Conservation (phyloP, 148 eudicot genomes). For the Camellia sinensis region DNA sequence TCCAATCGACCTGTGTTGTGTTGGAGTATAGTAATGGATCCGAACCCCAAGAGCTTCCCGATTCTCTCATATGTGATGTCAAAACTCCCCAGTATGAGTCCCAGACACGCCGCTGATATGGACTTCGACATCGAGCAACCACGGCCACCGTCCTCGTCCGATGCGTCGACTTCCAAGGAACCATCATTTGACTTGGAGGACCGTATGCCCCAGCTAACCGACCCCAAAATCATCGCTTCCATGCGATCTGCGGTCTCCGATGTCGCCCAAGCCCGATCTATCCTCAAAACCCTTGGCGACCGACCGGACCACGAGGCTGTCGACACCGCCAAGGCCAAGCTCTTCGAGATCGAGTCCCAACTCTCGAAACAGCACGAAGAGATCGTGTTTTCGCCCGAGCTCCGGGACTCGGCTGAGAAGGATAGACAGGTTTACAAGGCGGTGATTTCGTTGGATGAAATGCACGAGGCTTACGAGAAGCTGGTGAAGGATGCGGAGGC, state of each 20-base stretch:
- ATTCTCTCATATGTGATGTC: slow-evolving; percentile 69
- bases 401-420: slow-evolving; percentile 37
- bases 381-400: slow-evolving; percentile 28
- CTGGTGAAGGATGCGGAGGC: slow-evolving; percentile 46
- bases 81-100: slow-evolving; percentile 45
- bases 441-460: slow-evolving; percentile 59
- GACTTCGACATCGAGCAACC: slow-evolving; percentile 69
- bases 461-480: slow-evolving; percentile 62
- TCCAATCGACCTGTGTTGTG: background rate
- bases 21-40: slow-evolving; percentile 39
- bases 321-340: slow-evolving; percentile 50
- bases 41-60: slow-evolving; percentile 59
- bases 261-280: slow-evolving; percentile 59
- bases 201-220: slow-evolving; percentile 67
- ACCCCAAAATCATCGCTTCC: slow-evolving; percentile 55
- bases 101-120: slow-evolving; percentile 18
- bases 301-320: slow-evolving; percentile 81
- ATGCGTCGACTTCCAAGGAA: slow-evolving; percentile 7
- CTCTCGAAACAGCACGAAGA: slow-evolving; percentile 38
- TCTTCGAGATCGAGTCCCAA: slow-evolving; percentile 41
- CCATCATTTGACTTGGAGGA: slow-evolving; percentile 49
- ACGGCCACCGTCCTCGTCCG: background rate
- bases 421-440: slow-evolving; percentile 56
- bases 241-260: slow-evolving; percentile 70
- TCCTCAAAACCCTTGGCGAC: slow-evolving; percentile 51